Base-by-base conservation (phyloP, 2,329 filamentous ascomycete genomes). In the Ilyonectria mors-panacis region DNA sequence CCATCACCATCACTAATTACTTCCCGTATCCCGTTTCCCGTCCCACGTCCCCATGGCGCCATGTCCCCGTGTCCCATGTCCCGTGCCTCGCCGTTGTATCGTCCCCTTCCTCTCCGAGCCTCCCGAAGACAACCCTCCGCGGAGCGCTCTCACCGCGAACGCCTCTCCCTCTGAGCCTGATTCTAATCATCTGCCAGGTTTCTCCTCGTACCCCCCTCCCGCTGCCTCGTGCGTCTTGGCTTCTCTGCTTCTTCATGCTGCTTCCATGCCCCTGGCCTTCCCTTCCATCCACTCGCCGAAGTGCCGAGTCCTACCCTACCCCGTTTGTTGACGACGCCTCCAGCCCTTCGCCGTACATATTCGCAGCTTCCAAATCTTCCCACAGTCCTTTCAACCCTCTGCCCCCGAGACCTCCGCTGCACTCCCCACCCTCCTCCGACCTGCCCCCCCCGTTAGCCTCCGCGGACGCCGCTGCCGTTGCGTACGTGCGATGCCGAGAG, bases 361-460 rank as follows among this genome's bases (percentile, higher is more conserved):
- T n/a, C 5, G 6, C 39, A n/a, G 17, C 15, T n/a, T 42, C n/a
- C n/a, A 15, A 42, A 42, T n/a, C 7, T n/a, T n/a, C 15, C 7
- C 15, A 17, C 39, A 5, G 8, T 42, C 15, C 17, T 42, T 42
- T 42, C 39, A 42, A 42, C 39, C 13, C n/a, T n/a, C 15, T 42
- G 15, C 39, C 37, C 37, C 60, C 53, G 60, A 63, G 51, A 48
- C 60, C 51, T 63, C 60, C 60, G 60, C 30, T 26, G 7, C 17
- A 19, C 42, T 30, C 59, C 51, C 30, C 59, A 50, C 44, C 35
- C 60, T 21, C 59, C 39, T 12, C n/a, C 53, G 19, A 26, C 26
- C 35, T 17, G 19, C 47, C 10, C 2, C 19, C 47, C 37, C 28
- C 37, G 48, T 51, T 17, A 30, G 44, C 23, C 44, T 42, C 44